These are phyloP conservation scores for Candida cerambycidarum DNA, from an alignment of 805 yeast genomes.

Conservation along the genomic window DNA sequence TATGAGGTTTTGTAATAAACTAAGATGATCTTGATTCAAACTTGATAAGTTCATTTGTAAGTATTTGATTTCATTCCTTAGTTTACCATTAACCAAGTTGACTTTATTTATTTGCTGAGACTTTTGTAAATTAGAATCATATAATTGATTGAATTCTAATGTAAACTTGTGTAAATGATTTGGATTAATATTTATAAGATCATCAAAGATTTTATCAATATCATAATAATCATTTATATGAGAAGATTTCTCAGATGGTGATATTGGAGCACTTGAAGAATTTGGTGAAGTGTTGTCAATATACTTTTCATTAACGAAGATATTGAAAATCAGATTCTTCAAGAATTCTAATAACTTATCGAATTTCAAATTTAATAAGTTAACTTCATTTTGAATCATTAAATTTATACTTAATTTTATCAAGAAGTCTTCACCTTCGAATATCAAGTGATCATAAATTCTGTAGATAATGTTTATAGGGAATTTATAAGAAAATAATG, in stretches of 20 bases:
- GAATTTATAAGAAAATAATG: conserved; percentile 91
- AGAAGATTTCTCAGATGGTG: not conserved
- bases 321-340: conserved; percentile 75
- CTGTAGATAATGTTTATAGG: conserved; percentile 86
- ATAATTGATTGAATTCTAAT: conserved; percentile 74
- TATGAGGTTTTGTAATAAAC: conserved; percentile 84
- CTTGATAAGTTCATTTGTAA: conserved; percentile 68
- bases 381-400: conserved; percentile 65
- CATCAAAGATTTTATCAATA: conserved; percentile 72
- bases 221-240: conserved; percentile 42
- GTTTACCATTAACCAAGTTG: conserved; percentile 64
- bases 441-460: conserved; percentile 81
- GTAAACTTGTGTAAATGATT: conserved; percentile 67
- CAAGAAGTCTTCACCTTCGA: conserved; percentile 88
- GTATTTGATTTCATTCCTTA: conserved; percentile 70
- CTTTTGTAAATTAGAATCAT: conserved; percentile 62
- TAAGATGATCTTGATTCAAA: conserved; percentile 80
- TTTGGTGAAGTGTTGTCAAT: conserved; percentile 3
- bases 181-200: conserved; percentile 78
- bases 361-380: conserved; percentile 61
- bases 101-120: conserved; percentile 60
- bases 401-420: conserved; percentile 81
- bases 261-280: not conserved
- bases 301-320: conserved; percentile 48
- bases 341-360: conserved; percentile 75